Evolutionary conservation across 306 rosid species (phyloP).

Genomic region (Cajanus cajan): DNA sequence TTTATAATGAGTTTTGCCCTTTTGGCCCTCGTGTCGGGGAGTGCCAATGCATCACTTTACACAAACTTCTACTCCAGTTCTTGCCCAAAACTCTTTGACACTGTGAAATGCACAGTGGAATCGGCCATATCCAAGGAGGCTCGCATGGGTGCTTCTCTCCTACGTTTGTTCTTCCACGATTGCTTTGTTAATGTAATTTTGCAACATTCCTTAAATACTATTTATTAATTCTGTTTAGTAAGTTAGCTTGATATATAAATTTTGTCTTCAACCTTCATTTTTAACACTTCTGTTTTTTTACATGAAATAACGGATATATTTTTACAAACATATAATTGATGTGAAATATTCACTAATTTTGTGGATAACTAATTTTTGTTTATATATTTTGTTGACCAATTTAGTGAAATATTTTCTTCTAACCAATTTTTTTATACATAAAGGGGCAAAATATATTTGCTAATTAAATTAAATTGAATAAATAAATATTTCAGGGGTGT

Average conservation of each 20-base stretch:
- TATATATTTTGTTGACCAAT: too few species aligned
- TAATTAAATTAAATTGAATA: background rate
- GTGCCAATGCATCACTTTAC: slow-evolving; percentile 56
- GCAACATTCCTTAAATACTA: background rate
- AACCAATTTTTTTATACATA: background rate
- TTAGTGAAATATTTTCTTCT: too few species aligned
- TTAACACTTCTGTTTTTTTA: background rate
- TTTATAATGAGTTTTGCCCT: slow-evolving; percentile 30
- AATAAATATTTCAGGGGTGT: slow-evolving; percentile 58
- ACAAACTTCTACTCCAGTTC: slow-evolving; percentile 49
- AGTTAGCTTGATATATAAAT: background rate
- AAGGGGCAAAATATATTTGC: background rate
- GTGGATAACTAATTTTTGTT: too few species aligned
- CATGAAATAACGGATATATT: too few species aligned
- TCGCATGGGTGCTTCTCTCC: slow-evolving; percentile 95
- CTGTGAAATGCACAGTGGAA: slow-evolving; percentile 51
- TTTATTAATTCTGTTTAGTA: background rate
- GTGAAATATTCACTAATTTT: too few species aligned
- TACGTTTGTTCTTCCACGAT: slow-evolving; percentile 88
- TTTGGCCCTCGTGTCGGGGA: slow-evolving; percentile 34
- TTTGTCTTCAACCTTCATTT: background rate
- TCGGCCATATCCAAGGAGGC: slow-evolving; percentile 66
- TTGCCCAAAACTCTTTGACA: slow-evolving; percentile 60
- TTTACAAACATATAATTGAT: too few species aligned
- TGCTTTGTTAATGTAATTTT: slow-evolving; percentile 81